Evolutionary conservation across 805 yeast genomes (phyloP).

Genomic region (Cyberlindnera euphorbiae): DNA sequence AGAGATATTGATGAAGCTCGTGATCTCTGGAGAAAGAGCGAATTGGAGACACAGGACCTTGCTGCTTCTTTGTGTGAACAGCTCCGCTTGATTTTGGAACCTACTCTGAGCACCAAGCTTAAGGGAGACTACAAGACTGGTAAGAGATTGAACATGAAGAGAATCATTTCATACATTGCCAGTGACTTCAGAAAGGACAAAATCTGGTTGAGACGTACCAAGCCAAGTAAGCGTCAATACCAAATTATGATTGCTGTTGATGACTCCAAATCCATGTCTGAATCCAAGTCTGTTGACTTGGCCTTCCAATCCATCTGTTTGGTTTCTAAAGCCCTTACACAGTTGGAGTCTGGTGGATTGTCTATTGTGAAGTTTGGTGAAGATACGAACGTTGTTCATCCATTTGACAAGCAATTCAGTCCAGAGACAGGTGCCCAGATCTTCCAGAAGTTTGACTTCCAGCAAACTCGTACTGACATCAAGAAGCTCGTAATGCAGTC

Average conservation of each 20-base stretch:
- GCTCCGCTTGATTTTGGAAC: slow-evolving; percentile 85
- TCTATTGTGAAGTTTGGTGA: slow-evolving; percentile 91
- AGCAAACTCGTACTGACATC: slow-evolving; percentile 83
- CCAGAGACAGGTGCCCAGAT: slow-evolving; percentile 78
- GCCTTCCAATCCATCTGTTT: slow-evolving; percentile 94
- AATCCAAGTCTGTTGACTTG: slow-evolving; percentile 80
- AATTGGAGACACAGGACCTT: slow-evolving; percentile 78
- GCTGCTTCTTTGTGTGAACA: slow-evolving; percentile 90
- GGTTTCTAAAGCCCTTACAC: slow-evolving; percentile 90
- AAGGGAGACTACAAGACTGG: slow-evolving; percentile 97
- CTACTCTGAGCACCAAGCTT: slow-evolving; percentile 92
- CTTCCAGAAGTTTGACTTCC: slow-evolving; percentile 86
- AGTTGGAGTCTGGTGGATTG: slow-evolving; percentile 89
- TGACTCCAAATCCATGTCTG: slow-evolving; percentile 97
- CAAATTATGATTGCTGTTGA: slow-evolving; percentile 97
- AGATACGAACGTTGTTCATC: slow-evolving; percentile 76
- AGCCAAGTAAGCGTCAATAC: slow-evolving; percentile 95
- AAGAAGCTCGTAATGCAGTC: slow-evolving; percentile 68
- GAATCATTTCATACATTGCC: slow-evolving; percentile 96
- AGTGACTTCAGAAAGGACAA: slow-evolving; percentile 96
- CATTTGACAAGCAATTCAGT: slow-evolving; percentile 81
- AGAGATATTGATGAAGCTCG: slow-evolving; percentile 62
- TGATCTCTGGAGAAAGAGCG: slow-evolving; percentile 78
- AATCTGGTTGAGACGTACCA: slow-evolving; percentile 96
- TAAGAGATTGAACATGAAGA: slow-evolving; percentile 92